Base-by-base conservation (phyloP, 2,329 filamentous ascomycete species). In the Juglanconis oblonga region DNA sequence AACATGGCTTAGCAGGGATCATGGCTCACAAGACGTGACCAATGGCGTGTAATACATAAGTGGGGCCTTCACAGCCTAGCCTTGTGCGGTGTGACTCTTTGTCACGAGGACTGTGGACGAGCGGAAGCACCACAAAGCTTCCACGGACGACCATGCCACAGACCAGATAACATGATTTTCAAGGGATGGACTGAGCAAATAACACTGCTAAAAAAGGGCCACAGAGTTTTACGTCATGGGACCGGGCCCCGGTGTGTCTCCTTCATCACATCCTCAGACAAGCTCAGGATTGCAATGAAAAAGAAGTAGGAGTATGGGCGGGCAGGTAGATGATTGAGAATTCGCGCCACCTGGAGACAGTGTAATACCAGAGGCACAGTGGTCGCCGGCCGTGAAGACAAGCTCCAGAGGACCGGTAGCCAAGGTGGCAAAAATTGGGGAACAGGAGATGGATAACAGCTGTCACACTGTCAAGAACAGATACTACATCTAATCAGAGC, bases 401-500 rank as follows among this genome's bases (percentile, higher is more conserved):
- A 42, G 54, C 40, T 33, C 17, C 32, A 50, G 54, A 56, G 32
- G 45, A 47, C 54, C 32, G 17, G n/a, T 11, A 29, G 14, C 52
- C 45, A 24, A 11, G 17, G n/a, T 24, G 17, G 32, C 17, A 56
- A 56, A 56, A 56, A 42, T 56, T 42, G 3, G 11, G 31, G 9
- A 7, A 40, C 29, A 10, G 14, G 24, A n/a, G 17, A 24, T 24
- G 11, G 11, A 33, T 35, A 51, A 50, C 55, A 51, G 55, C 29
- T 57, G 47, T 57, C 40, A 57, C 55, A 50, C 55, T 57, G 47
- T 42, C 13, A 57, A 57, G 55, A 57, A 57, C 55, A 57, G 55
- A 57, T 57, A 57, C 55, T 57, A 57, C 55, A 57, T 57, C 55
- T 51, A 50, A 57, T 57, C 55, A 50, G 13, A 57, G 55, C 55